Evolutionary conservation across 768 basidiomycete species (phyloP).

Genomic region (Lepiota venenata): DNA sequence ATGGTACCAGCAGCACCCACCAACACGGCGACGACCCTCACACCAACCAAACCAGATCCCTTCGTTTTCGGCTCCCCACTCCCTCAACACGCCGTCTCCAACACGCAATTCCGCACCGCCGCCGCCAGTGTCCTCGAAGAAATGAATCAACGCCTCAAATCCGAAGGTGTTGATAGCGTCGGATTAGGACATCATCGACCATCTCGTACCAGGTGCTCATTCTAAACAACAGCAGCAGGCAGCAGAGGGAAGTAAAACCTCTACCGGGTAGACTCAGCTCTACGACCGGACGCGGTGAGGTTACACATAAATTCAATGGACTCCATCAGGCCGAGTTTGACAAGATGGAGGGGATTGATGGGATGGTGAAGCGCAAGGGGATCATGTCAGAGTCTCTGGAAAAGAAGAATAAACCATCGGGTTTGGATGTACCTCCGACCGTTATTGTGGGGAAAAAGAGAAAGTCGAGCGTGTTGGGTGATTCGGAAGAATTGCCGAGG

Average conservation of each 20-base stretch:
- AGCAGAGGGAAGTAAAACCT: conserved; percentile 25
- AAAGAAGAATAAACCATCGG: conserved; percentile 13
- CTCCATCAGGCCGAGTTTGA: conserved; percentile 62
- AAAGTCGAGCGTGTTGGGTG: conserved; percentile 50
- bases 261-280: conserved; percentile 21
- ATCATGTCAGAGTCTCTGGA: background rate
- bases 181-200: conserved; percentile 41
- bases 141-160: conserved; percentile 71
- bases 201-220: conserved; percentile 29
- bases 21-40: conserved; percentile 6
- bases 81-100: conserved; percentile 58
- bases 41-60: conserved; percentile 29
- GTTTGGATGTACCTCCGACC: conserved; percentile 11
- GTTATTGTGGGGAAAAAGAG: conserved; percentile 37
- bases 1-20: background rate
- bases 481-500: background rate
- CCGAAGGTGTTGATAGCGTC: conserved; percentile 51
- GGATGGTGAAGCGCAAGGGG: conserved; percentile 29
- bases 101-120: conserved; percentile 62
- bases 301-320: conserved; percentile 49
- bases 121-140: conserved; percentile 75
- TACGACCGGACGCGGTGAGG: conserved; percentile 16
- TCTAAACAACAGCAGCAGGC: conserved; percentile 12
- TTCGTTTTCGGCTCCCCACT: conserved; percentile 81
- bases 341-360: conserved; percentile 77